phyloP scores from a whole-genome alignment of 1,284 basidiomycete genomes.

The Pascua sp. region DNA sequence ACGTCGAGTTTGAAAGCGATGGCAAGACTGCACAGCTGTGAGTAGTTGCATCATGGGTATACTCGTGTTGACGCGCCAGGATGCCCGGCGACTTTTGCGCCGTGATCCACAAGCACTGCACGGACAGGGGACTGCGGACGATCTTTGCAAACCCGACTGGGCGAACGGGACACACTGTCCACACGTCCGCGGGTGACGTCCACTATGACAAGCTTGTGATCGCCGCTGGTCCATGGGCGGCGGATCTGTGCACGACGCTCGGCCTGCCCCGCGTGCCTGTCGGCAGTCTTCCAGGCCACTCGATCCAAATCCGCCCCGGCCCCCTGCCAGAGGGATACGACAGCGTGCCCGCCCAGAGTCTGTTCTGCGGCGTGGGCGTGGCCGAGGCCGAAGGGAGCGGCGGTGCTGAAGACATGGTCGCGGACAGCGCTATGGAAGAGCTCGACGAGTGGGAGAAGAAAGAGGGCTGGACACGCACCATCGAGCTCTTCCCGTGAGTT shows the following conservation, averaged over 20 bases:
- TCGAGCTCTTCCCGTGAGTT: slow-evolving; percentile 18
- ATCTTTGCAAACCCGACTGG: slow-evolving; percentile 9
- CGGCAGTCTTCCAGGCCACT: slow-evolving; percentile 6
- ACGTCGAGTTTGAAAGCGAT: slow-evolving; percentile 4
- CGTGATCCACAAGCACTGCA: slow-evolving; percentile 4
- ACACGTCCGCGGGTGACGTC: slow-evolving; percentile 5
- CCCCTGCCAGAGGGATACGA: background rate
- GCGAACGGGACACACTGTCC: slow-evolving; percentile 1
- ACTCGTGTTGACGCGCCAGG: background rate
- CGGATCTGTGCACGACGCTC: slow-evolving; percentile 11
- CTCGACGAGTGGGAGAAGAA: slow-evolving; percentile 1
- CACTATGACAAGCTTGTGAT: slow-evolving; percentile 12
- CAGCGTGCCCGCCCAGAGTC: slow-evolving; percentile 7
- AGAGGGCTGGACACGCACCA: slow-evolving; percentile 10
- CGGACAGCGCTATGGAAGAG: background rate
- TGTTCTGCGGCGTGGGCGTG: slow-evolving; percentile 11
- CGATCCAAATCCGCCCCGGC: slow-evolving; percentile 6
- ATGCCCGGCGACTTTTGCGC: slow-evolving; percentile 11
- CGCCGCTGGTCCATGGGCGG: slow-evolving; percentile 13
- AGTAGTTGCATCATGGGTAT: background rate
- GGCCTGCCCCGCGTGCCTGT: slow-evolving; percentile 9
- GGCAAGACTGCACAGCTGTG: slow-evolving; percentile 9
- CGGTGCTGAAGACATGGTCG: background rate
- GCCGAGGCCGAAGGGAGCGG: background rate
- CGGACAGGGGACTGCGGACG: slow-evolving; percentile 10